Percentiles rank a stretch among this genome's conserved stretches.
These are phyloP conservation scores for Sphagnum contortum DNA, from an alignment of 225 moss, liverwort and hornwort species.

Conservation along the genomic window DNA sequence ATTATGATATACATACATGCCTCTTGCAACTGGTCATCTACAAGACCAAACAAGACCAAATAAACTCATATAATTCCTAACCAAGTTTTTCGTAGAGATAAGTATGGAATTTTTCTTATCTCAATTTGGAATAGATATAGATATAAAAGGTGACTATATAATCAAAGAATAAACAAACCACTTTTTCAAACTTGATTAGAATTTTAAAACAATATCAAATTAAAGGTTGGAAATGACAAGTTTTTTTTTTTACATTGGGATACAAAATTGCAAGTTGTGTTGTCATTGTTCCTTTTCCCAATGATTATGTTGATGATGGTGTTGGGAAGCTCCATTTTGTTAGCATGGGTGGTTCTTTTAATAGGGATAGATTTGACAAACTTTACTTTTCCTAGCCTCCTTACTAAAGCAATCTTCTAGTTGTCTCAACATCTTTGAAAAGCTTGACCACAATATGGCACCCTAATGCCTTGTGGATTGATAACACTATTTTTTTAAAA, in stretches of 20 bases:
- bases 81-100: too few relatives aligned
- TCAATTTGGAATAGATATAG: too few relatives aligned
- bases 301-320: not conserved
- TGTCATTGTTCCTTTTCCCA: not conserved
- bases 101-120: too few relatives aligned
- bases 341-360: not conserved
- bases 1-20: too few relatives aligned
- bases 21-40: too few relatives aligned
- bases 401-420: not conserved
- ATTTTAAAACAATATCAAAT: not conserved
- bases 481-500: not conserved
- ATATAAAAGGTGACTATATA: too few relatives aligned
- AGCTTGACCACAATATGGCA: not conserved
- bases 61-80: too few relatives aligned
- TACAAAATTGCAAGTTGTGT: not conserved
- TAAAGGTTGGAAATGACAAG: not conserved
- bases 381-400: not conserved
- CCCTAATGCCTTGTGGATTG: not conserved
- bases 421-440: not conserved
- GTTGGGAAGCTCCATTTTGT: not conserved
- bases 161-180: too few relatives aligned
- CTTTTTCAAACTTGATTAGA: not conserved
- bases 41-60: too few relatives aligned
- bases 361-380: not conserved
- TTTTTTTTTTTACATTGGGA: not conserved